A percentile compares a stretch with the other conserved stretches of the same genome.
Conservation (phyloP, 768 basidiomycete genomes). For the Termitomyces titanicus region DNA sequence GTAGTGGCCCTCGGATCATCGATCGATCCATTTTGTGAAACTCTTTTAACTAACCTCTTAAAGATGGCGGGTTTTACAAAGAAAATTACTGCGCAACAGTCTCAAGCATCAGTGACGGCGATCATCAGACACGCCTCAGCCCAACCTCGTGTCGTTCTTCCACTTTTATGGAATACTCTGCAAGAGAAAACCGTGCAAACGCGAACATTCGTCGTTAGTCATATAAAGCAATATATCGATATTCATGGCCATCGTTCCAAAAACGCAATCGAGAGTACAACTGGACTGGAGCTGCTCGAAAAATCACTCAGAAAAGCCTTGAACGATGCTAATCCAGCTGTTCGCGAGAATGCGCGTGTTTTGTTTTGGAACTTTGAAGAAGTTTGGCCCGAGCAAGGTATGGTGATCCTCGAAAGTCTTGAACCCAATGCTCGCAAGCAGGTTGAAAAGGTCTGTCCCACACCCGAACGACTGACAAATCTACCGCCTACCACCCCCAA, state of each 20-base stretch:
- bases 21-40: slow-evolving; percentile 81
- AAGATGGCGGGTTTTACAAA: slow-evolving; percentile 91
- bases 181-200: slow-evolving; percentile 83
- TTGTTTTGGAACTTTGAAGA: slow-evolving; percentile 79
- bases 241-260: slow-evolving; percentile 65
- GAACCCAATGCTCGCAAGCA: slow-evolving; percentile 73
- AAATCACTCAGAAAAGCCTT: slow-evolving; percentile 70
- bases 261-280: slow-evolving; percentile 61
- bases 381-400: slow-evolving; percentile 74
- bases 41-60: slow-evolving; percentile 69
- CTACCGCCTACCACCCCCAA: slow-evolving; percentile 51
- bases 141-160: slow-evolving; percentile 65
- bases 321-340: slow-evolving; percentile 74
- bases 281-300: slow-evolving; percentile 70
- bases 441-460: slow-evolving; percentile 81
- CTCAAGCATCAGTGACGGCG: slow-evolving; percentile 67
- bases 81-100: slow-evolving; percentile 83
- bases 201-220: slow-evolving; percentile 60
- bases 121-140: slow-evolving; percentile 69
- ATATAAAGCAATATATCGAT: slow-evolving; percentile 75
- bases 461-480: slow-evolving; percentile 39
- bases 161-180: slow-evolving; percentile 62
- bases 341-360: slow-evolving; percentile 67
- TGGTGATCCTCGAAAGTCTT: slow-evolving; percentile 57
- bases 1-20: slow-evolving; percentile 57